Evolutionary conservation across 1,139 yeast species (phyloP), one percentile per base, ranked within the genome.

Genomic region (Hemisphaericaspora xylofermentans): DNA sequence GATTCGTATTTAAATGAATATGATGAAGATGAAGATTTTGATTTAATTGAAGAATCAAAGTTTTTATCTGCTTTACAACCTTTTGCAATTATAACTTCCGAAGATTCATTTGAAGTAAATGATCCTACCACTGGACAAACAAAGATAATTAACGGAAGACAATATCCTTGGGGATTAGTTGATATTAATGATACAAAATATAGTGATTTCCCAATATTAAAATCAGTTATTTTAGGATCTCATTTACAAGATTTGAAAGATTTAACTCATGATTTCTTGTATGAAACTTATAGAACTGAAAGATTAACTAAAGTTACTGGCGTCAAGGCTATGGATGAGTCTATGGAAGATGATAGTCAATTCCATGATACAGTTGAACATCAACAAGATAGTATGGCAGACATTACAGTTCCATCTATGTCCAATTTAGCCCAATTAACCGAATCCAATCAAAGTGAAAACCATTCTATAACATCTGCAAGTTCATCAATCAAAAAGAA

Each of bases 171-270:
- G 98, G 98, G 98, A 0, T 64, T 80, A 41, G 82, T 93, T 38
- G 95, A 91, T 58, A 73, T 78, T 38, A 91, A 88, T 56, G 94
- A 93, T 59, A 82, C 95, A 16, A 78, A 78, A 43, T 78, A 83
- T 52, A 83, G 94, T 42, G 98, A 93, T 61, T 88, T 93, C 60
- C 76, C 84, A n/a, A 76, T 85, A 18, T 72, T 93, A 54, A 82
- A 91, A 58, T 83, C 89, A 42, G 91, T 93, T 2, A 65, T 93
- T 38, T 77, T 93, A 54, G 93, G 95, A 36, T 82, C 96, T n/a
- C 98, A 93, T 61, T 74, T 93, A 54, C 91, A 87, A 58, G 98
- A 93, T 60, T 78, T 93, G 63, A 88, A 91, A 63, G 98, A 93
- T 57, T 80, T 84, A 58, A 93, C 98, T 17, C 96, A 89, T 59